phyloP scores from a whole-genome alignment of 1,139 yeast genomes.

The Geotrichum fermentans region DNA sequence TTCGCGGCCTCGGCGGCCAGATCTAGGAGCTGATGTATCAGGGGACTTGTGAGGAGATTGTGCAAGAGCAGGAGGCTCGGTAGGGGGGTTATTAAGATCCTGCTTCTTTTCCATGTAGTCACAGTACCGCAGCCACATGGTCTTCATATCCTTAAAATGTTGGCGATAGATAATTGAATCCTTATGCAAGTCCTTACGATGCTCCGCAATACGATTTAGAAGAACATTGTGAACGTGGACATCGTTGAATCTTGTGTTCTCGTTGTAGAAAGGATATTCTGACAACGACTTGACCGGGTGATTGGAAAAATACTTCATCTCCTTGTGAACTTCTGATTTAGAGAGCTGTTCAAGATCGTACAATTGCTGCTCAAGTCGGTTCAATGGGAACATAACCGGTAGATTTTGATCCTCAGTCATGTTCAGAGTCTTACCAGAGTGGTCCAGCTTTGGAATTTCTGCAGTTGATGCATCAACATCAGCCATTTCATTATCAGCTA shows the following conservation, averaged over 20 bases:
- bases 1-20: constrained; percentile 35
- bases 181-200: constrained; percentile 34
- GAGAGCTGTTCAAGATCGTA: constrained; percentile 49
- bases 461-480: neutral
- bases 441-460: too few relatives aligned
- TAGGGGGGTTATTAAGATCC: neutral
- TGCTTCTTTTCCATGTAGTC: constrained; percentile 49
- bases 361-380: constrained; percentile 47
- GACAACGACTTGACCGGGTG: constrained; percentile 42
- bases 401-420: constrained; percentile 10
- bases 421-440: neutral
- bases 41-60: constrained; percentile 14
- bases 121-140: constrained; percentile 48
- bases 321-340: constrained; percentile 36
- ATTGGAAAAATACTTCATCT: constrained; percentile 39
- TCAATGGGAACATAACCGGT: constrained; percentile 49
- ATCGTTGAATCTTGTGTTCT: constrained; percentile 43
- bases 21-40: constrained; percentile 14
- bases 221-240: constrained; percentile 42
- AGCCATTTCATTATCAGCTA: neutral
- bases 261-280: constrained; percentile 50
- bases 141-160: constrained; percentile 44
- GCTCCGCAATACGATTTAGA: constrained; percentile 34
- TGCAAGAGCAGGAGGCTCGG: neutral
- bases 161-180: constrained; percentile 46